A percentile compares a stretch with the other conserved stretches of the same genome.
Evolutionary conservation across 805 yeast species (phyloP).

Genomic region (Candida vaughaniae): DNA sequence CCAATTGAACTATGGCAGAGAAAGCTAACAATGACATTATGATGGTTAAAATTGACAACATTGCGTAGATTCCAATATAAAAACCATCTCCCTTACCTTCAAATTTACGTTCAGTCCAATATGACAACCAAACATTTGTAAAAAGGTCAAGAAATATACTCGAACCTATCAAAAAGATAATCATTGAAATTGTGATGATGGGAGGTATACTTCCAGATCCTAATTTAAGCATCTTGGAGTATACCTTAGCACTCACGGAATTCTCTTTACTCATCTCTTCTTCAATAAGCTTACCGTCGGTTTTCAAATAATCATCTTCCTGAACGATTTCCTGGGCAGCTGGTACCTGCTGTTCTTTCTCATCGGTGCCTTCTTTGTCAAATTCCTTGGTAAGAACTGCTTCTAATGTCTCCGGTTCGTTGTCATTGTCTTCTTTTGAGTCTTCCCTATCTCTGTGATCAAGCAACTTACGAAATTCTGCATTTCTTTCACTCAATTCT

Average conservation of each 20-base stretch:
- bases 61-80: conserved; percentile 72
- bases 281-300: conserved; percentile 29
- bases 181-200: background rate
- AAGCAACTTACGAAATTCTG: conserved; percentile 26
- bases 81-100: conserved; percentile 43
- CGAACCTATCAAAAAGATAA: conserved; percentile 12
- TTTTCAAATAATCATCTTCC: conserved; percentile 1
- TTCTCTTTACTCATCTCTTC: conserved; percentile 38
- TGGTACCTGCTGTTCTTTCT: conserved; percentile 1
- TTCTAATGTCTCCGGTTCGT: background rate
- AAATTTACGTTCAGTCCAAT: conserved; percentile 68
- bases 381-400: background rate
- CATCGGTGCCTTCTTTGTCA: background rate
- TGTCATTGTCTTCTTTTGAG: background rate
- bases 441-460: conserved; percentile 14
- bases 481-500: conserved; percentile 21
- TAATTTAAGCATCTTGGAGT: conserved; percentile 31
- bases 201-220: conserved; percentile 27
- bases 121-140: conserved; percentile 77
- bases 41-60: conserved; percentile 52
- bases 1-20: conserved; percentile 40
- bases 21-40: conserved; percentile 44
- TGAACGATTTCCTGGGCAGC: background rate
- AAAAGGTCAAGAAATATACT: conserved; percentile 55
- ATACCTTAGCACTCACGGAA: conserved; percentile 35